Evolutionary conservation across 495 filamentous ascomycete species (phyloP).

Genomic region (Neurospora sp.): DNA sequence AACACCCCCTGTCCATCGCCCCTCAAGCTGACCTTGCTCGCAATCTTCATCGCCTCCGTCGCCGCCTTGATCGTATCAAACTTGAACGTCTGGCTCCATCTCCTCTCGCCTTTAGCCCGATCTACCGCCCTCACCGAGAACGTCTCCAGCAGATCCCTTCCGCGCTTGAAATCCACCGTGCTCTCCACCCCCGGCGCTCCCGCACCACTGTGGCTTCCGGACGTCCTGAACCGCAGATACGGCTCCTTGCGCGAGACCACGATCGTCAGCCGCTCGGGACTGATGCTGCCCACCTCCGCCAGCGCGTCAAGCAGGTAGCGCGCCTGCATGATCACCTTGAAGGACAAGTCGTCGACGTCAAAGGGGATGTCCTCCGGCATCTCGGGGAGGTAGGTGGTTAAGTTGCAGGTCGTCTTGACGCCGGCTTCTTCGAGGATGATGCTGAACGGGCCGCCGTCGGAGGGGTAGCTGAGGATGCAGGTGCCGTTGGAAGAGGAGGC

Average conservation of each 20-base stretch:
- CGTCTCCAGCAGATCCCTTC: constrained; percentile 65
- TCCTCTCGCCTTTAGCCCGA: neutral
- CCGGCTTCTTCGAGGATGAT: constrained; percentile 73
- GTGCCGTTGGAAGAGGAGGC: constrained; percentile 35
- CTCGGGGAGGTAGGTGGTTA: constrained; percentile 79
- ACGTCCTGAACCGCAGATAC: constrained; percentile 58
- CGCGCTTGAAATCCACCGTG: constrained; percentile 72
- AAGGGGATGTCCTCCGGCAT: constrained; percentile 69
- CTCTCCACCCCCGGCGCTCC: constrained; percentile 57
- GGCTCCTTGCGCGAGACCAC: constrained; percentile 54
- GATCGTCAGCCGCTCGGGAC: constrained; percentile 50
- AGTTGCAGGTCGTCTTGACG: constrained; percentile 83
- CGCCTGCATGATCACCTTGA: constrained; percentile 92
- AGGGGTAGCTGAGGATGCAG: constrained; percentile 68
- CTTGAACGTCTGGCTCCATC: constrained; percentile 57
- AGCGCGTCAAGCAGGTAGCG: constrained; percentile 78
- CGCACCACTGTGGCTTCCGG: constrained; percentile 22
- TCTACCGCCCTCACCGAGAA: constrained; percentile 44
- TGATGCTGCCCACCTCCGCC: constrained; percentile 66
- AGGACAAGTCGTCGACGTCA: constrained; percentile 61
- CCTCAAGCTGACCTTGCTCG: constrained; percentile 84
- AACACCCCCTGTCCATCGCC: constrained; percentile 81
- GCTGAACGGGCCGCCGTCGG: constrained; percentile 63
- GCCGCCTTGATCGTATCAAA: constrained; percentile 79
- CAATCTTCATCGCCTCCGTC: constrained; percentile 76